phyloP scores from a whole-genome alignment of 305 asterid genomes.

The Vinca major region DNA sequence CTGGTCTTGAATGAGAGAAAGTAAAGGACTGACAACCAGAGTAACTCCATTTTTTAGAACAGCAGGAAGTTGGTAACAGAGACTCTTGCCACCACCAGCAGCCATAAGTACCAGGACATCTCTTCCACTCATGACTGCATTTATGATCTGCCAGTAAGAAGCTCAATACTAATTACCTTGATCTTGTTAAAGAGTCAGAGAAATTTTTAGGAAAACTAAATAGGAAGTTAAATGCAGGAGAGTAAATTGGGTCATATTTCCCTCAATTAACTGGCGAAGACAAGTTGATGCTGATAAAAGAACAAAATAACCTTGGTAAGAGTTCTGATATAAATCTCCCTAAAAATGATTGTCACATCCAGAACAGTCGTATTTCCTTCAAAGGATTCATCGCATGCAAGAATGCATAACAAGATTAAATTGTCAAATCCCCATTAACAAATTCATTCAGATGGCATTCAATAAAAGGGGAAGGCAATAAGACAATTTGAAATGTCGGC shows the following conservation, averaged over 20 bases:
- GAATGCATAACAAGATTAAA: not conserved
- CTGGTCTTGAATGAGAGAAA: slow-evolving; percentile 98
- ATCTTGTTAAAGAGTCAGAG: not conserved
- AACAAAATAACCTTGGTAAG: not conserved
- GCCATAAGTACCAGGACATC: slow-evolving; percentile 96
- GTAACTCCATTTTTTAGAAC: slow-evolving; percentile 73
- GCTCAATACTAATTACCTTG: not conserved
- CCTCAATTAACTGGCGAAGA: not conserved
- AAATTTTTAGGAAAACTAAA: too few relatives aligned
- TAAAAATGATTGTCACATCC: not conserved
- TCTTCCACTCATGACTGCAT: slow-evolving; percentile 72
- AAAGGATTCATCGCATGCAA: not conserved
- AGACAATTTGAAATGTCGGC: not conserved
- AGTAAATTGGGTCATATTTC: not conserved
- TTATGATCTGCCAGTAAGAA: slow-evolving; percentile 49
- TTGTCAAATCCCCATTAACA: not conserved
- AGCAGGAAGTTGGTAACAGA: slow-evolving; percentile 96
- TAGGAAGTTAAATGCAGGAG: not conserved
- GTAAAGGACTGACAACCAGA: slow-evolving; percentile 86
- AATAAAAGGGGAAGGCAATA: not conserved
- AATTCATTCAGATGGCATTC: not conserved
- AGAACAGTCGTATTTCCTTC: not conserved
- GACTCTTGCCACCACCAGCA: slow-evolving; percentile 95
- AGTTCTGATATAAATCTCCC: not conserved
- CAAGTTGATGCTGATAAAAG: not conserved